Conservation (phyloP, 108 stramenopile genomes). For the Nannochloropsis salina region DNA sequence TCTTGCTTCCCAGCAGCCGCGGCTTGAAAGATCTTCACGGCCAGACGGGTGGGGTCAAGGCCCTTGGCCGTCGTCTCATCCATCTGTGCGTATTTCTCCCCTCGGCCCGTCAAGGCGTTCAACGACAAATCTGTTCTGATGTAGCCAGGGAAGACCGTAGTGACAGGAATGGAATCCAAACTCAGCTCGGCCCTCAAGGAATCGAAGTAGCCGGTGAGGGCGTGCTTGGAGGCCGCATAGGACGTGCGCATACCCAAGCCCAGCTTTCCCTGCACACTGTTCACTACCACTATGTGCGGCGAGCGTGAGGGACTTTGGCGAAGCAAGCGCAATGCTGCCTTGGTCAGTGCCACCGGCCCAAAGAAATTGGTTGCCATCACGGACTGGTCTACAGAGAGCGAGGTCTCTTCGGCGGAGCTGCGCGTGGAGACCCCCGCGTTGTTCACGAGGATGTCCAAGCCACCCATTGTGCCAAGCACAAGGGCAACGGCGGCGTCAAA, state of each 20-base stretch:
- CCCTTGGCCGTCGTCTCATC: conserved; percentile 37
- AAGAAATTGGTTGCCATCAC: conserved; percentile 43
- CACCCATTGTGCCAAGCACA: conserved; percentile 27
- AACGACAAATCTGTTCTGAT: conserved; percentile 39
- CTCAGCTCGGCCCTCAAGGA: conserved; percentile 38
- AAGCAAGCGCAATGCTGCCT: conserved; percentile 12
- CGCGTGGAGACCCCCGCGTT: conserved; percentile 37
- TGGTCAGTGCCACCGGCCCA: conserved; percentile 32
- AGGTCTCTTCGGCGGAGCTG: conserved; percentile 36
- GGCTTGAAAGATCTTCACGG: conserved; percentile 27
- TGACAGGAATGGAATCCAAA: conserved; percentile 23
- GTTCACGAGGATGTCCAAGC: conserved; percentile 23
- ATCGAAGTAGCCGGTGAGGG: conserved; percentile 46
- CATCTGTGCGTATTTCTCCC: conserved; percentile 34
- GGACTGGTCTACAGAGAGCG: conserved; percentile 33
- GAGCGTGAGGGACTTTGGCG: neutral
- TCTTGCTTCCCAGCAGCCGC: conserved; percentile 28
- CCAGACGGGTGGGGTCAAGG: conserved; percentile 34
- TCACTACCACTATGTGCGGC: conserved; percentile 28
- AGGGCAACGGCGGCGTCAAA: conserved; percentile 20
- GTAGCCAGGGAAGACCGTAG: conserved; percentile 39
- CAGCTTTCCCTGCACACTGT: conserved; percentile 35
- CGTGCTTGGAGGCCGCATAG: conserved; percentile 51
- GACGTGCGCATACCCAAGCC: conserved; percentile 37
- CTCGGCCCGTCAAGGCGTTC: conserved; percentile 41